These are phyloP conservation scores for Chrysosporium queenslandicum DNA, from an alignment of 2,329 filamentous ascomycete genomes.

Conservation along the genomic window DNA sequence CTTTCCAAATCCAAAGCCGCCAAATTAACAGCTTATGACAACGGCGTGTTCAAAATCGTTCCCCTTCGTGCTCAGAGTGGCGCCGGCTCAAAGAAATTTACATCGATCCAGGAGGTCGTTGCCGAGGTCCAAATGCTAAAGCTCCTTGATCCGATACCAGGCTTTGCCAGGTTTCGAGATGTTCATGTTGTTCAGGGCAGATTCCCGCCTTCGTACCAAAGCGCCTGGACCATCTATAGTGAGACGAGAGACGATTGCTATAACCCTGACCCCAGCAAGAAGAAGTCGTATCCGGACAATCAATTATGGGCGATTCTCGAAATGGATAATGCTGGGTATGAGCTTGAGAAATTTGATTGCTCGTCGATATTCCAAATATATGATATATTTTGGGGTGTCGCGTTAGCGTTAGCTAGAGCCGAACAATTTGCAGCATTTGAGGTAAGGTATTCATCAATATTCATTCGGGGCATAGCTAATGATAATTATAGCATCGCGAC, in stretches of 20 bases:
- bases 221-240: slow-evolving; percentile 35
- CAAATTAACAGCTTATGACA: slow-evolving; percentile 32
- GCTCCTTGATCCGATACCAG: slow-evolving; percentile 49
- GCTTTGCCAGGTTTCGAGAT: slow-evolving; percentile 53
- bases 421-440: slow-evolving; percentile 53
- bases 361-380: slow-evolving; percentile 43
- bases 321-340: slow-evolving; percentile 55
- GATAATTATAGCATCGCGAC: slow-evolving; percentile 45
- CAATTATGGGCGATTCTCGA: slow-evolving; percentile 56
- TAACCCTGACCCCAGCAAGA: slow-evolving; percentile 49
- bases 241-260: slow-evolving; percentile 37
- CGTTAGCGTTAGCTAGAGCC: slow-evolving; percentile 50
- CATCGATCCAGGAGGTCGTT: slow-evolving; percentile 42
- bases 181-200: slow-evolving; percentile 49
- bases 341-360: slow-evolving; percentile 42
- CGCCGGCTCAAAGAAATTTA: slow-evolving; percentile 35
- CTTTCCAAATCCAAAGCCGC: slow-evolving; percentile 32
- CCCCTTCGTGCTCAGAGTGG: slow-evolving; percentile 36
- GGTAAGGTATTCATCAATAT: slow-evolving; percentile 21
- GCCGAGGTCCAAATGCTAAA: slow-evolving; percentile 45
- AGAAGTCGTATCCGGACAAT: slow-evolving; percentile 43
- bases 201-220: slow-evolving; percentile 44
- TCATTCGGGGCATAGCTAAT: slow-evolving; percentile 5
- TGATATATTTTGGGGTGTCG: slow-evolving; percentile 60
- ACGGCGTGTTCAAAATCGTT: slow-evolving; percentile 42